Evolutionary conservation across 192 early-diverging fungal genomes (phyloP).

Genomic region (Geranomyces michiganensis): DNA sequence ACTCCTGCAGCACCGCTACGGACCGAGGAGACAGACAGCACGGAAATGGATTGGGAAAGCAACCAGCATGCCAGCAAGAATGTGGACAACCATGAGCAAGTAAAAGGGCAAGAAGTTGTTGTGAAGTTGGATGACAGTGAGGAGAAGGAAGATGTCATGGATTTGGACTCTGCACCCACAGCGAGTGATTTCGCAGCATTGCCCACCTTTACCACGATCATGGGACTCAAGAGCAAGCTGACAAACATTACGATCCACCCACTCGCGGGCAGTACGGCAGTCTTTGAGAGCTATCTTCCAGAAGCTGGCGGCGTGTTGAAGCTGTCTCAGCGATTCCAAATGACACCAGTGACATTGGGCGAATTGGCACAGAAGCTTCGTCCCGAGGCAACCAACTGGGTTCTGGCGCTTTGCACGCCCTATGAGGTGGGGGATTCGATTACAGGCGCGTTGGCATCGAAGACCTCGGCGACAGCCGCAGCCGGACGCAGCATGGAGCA

Average conservation of each 20-base stretch:
- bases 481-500: not conserved
- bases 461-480: not conserved
- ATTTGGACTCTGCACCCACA: not conserved
- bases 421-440: not conserved
- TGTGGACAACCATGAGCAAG: not conserved
- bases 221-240: slow-evolving; percentile 17
- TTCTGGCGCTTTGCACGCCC: slow-evolving; percentile 7
- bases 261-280: slow-evolving; percentile 3
- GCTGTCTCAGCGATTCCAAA: slow-evolving; percentile 20
- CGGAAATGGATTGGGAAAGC: too few relatives aligned
- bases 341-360: not conserved
- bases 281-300: not conserved
- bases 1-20: not conserved
- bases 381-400: not conserved
- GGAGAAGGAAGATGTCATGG: not conserved
- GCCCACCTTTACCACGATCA: not conserved
- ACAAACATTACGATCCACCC: slow-evolving; percentile 3
- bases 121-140: not conserved
- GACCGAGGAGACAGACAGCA: not conserved
- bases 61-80: not conserved
- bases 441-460: not conserved
- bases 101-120: not conserved
- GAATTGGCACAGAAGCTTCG: slow-evolving; percentile 3
- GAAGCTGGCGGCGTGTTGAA: slow-evolving; percentile 5
- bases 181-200: not conserved